A percentile compares a stretch with the other conserved stretches of the same genome.
phyloP scores from a whole-genome alignment of 371 early-diverging fungal genomes.

The Lichtheimia ramosa region DNA sequence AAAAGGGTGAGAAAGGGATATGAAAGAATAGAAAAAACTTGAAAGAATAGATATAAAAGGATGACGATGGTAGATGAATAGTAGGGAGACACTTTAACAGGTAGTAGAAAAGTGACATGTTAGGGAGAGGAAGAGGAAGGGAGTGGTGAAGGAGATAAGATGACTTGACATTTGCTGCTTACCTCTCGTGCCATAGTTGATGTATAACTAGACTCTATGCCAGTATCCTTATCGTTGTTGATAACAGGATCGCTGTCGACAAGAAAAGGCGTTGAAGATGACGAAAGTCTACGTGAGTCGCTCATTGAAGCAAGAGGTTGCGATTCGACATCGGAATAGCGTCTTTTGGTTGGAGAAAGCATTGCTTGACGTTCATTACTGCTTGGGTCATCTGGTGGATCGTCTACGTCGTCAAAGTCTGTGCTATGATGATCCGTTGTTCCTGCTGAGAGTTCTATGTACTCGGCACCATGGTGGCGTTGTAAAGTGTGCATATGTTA shows the following conservation, averaged over 20 bases:
- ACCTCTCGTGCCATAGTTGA: neutral
- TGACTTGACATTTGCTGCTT: too few relatives aligned
- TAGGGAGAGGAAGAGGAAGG: neutral
- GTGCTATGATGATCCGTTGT: slow-evolving; percentile 1
- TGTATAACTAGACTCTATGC: neutral
- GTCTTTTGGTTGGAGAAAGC: neutral
- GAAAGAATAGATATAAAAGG: neutral
- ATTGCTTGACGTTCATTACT: slow-evolving; percentile 9
- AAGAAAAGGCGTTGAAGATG: neutral
- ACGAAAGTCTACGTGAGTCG: neutral
- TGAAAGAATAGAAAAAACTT: slow-evolving; percentile 1
- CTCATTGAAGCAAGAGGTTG: slow-evolving; percentile 1
- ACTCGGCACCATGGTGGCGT: slow-evolving; percentile 17
- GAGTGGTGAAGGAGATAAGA: neutral
- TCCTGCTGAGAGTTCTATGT: slow-evolving; percentile 25
- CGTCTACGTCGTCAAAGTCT: slow-evolving; percentile 18
- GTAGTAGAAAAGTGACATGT: too few relatives aligned
- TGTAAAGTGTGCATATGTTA: slow-evolving; percentile 8
- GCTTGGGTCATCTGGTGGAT: slow-evolving; percentile 13
- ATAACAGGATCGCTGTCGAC: slow-evolving; percentile 3
- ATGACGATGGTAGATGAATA: too few relatives aligned
- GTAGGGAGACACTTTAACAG: too few relatives aligned
- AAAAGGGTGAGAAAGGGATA: neutral
- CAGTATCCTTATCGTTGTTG: neutral
- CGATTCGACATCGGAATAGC: slow-evolving; percentile 4